These are phyloP conservation scores for Plasmopara muralis DNA, from an alignment of 352 stramenopile genomes.

Conservation along the genomic window DNA sequence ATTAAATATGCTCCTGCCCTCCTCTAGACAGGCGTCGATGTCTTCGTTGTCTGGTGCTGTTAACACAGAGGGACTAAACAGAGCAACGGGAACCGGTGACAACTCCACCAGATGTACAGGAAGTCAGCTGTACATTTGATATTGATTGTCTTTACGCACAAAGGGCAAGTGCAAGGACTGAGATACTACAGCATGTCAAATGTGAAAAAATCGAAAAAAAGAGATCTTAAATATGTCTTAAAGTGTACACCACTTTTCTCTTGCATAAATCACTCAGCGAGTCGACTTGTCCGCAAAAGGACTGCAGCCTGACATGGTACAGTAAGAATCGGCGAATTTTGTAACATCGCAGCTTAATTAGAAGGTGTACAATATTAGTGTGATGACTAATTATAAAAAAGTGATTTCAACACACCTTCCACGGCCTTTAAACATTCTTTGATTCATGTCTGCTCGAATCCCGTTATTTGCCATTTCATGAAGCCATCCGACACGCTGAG, in stretches of 20 bases:
- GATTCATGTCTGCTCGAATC: constrained; percentile 65
- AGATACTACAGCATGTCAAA: no score
- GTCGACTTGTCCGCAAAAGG: constrained; percentile 83
- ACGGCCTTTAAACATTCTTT: constrained; percentile 77
- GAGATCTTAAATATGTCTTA: no score
- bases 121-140: constrained; percentile 19
- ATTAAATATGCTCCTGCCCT: constrained; percentile 62
- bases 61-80: constrained; percentile 25
- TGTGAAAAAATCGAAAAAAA: no score
- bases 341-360: constrained; percentile 66
- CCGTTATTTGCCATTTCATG: constrained; percentile 60
- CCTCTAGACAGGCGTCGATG: constrained; percentile 46
- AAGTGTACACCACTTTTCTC: neutral
- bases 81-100: constrained; percentile 49
- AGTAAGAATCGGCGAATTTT: constrained; percentile 78
- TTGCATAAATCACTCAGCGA: constrained; percentile 27
- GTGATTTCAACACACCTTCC: constrained; percentile 39
- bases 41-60: constrained; percentile 35
- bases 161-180: neutral
- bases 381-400: constrained; percentile 6
- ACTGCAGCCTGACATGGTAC: constrained; percentile 79
- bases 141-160: constrained; percentile 1
- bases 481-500: constrained; percentile 76
- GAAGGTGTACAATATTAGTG: no score
- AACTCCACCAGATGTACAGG: constrained; percentile 25